Evolutionary conservation across 2,329 filamentous ascomycete genomes (phyloP).

Genomic region (Diaporthe humulicola): DNA sequence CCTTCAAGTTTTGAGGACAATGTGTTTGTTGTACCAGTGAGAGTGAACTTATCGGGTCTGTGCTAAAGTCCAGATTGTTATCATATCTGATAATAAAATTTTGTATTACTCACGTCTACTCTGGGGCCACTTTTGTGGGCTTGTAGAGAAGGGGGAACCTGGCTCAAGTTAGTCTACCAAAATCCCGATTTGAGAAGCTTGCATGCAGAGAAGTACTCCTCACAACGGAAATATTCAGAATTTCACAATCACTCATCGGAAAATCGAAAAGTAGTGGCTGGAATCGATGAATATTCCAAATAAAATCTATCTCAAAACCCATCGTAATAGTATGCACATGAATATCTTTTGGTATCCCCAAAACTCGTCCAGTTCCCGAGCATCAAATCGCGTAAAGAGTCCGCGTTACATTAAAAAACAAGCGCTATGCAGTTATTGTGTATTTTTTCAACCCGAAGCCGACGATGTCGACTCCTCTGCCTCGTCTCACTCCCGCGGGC

Average conservation of each 20-base stretch:
- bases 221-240: not conserved
- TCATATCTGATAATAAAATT: constrained; percentile 14
- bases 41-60: not conserved
- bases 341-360: not conserved
- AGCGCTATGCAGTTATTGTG: constrained; percentile 18
- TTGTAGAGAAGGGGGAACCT: not conserved
- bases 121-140: not conserved
- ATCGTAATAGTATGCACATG: constrained; percentile 28
- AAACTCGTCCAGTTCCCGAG: constrained; percentile 11
- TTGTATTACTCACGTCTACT: not conserved
- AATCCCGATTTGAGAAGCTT: not conserved
- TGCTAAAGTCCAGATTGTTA: not conserved
- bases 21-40: not conserved
- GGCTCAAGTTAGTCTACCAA: not conserved
- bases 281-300: constrained; percentile 14
- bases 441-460: not conserved
- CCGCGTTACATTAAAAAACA: constrained; percentile 31
- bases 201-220: not conserved
- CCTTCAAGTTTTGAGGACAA: not conserved
- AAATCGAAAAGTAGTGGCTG: not conserved
- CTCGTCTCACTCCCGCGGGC: not conserved
- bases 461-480: not conserved
- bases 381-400: constrained; percentile 23
- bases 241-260: not conserved
- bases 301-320: constrained; percentile 8